Percentiles rank a stretch among this genome's conserved stretches.
Evolutionary conservation across 164 flowering plant genomes (phyloP).

Genomic region (Liriodendron chinense): DNA sequence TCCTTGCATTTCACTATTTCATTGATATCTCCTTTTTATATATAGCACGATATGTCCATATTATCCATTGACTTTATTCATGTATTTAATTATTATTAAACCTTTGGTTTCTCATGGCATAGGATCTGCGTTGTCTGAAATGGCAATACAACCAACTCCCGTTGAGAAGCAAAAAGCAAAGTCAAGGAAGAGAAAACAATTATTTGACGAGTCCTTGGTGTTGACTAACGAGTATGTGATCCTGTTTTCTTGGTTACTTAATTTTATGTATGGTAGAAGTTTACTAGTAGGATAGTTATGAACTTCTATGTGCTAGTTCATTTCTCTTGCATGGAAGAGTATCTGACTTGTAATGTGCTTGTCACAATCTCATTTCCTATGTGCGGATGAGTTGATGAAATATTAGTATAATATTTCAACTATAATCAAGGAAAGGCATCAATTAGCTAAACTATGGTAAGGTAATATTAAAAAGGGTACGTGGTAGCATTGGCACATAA

Average conservation of each 20-base stretch:
- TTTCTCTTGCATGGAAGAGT: not conserved
- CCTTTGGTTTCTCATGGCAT: conserved; percentile 15
- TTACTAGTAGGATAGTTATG: not conserved
- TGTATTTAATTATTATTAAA: not conserved
- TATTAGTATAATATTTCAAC: too few relatives aligned
- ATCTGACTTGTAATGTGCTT: not conserved
- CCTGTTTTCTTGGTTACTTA: not conserved
- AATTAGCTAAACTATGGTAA: too few relatives aligned
- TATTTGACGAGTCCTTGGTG: conserved; percentile 45
- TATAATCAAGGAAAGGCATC: too few relatives aligned
- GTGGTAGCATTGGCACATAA: too few relatives aligned
- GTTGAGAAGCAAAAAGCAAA: conserved; percentile 35
- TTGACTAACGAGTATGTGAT: conserved; percentile 58
- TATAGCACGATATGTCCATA: not conserved
- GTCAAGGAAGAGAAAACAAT: conserved; percentile 47
- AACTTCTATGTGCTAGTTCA: not conserved
- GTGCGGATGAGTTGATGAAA: too few relatives aligned
- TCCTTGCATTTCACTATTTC: conserved; percentile 9
- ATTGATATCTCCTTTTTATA: not conserved
- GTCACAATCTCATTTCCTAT: too few relatives aligned
- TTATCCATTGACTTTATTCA: conserved; percentile 2
- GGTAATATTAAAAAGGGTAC: too few relatives aligned
- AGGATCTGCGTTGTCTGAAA: conserved; percentile 39
- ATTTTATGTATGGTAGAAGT: not conserved
- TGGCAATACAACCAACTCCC: conserved; percentile 52